Conservation (phyloP, 768 basidiomycete genomes). For the Trametes cinnabarina region DNA sequence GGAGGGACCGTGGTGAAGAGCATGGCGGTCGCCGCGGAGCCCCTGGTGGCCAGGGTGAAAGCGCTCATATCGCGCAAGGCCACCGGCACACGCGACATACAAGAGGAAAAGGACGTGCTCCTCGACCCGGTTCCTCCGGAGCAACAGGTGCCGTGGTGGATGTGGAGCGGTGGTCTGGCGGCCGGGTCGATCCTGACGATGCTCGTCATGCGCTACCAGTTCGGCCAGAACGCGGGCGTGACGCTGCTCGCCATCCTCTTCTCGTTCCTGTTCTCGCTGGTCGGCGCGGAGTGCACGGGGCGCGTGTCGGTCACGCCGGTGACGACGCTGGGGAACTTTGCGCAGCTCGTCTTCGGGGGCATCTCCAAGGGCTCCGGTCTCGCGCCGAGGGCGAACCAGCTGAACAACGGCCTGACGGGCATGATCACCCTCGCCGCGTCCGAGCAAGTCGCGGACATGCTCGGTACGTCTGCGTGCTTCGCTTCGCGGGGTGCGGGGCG, state of each 20-base stretch:
- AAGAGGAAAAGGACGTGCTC: constrained; percentile 12
- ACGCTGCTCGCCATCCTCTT: constrained; percentile 24
- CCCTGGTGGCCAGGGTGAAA: not conserved
- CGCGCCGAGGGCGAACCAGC: constrained; percentile 16
- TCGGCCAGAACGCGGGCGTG: constrained; percentile 24
- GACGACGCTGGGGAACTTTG: constrained; percentile 22
- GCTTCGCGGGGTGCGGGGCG: no score
- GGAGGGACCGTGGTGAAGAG: constrained; percentile 11
- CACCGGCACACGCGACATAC: no score
- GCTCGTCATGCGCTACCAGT: constrained; percentile 24
- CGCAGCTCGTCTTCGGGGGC: constrained; percentile 24
- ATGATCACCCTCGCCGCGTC: constrained; percentile 26
- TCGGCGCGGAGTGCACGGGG: constrained; percentile 23
- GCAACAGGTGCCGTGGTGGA: constrained; percentile 22
- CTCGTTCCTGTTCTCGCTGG: constrained; percentile 25
- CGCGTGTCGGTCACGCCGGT: constrained; percentile 25
- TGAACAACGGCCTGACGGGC: constrained; percentile 23
- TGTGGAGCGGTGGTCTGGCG: constrained; percentile 21
- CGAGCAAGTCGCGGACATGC: constrained; percentile 25
- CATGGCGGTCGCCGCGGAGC: constrained; percentile 6
- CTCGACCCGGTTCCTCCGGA: constrained; percentile 20
- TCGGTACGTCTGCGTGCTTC: constrained; percentile 4
- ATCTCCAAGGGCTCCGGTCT: constrained; percentile 19
- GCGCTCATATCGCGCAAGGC: not conserved
- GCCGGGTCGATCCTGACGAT: constrained; percentile 18